Base-by-base conservation (phyloP, 495 filamentous ascomycete genomes). In the Daldinia grandis region DNA sequence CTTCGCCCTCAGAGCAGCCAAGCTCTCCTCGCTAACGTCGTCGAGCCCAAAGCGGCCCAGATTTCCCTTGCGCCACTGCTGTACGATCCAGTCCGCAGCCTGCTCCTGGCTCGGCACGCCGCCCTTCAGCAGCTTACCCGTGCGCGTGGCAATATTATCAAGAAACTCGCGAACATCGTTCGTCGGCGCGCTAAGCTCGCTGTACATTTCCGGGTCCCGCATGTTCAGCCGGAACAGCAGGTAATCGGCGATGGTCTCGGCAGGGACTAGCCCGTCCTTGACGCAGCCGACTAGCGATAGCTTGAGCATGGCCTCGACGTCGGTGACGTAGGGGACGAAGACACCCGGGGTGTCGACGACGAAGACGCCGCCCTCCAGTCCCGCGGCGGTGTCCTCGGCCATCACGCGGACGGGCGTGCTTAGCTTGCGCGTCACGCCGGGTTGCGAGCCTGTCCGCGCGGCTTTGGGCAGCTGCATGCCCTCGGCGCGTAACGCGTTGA, bases 301-400 rank as follows among this genome's bases (percentile, higher is more conserved):
- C 78, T 96, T 97, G 33, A 99, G 81, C 95, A 99, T 99, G 27
- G 90, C 87, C 75, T 94, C 91, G 4, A 89, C 85, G 77, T 94
- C 86, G 0, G 90, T 85, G 37, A 98, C 92, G 78, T 95, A 97
- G 0, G 95, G 95, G 61, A 98, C 85, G 79, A 98, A 98, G 2
- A 99, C 94, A 30, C 95, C 95, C 0, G 86, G 86, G 1, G 85
- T 85, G 70, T 88, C 86, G 28, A 84, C 65, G n/a, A 88, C 69
- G 61, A 83, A 83, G 37, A 87, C 81, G 19, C 80, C 76, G 14
- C 56, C 54, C n/a, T 80, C 78, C 25, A 61, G 56, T 1, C 81
- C 80, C 8, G 72, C 70, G 21, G 25, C 59, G 9, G 21, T 50
- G 66, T 79, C 78, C 21, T 68, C 67, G 5, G 66, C 62, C 6